Percentiles rank a stretch among this genome's conserved stretches.
These are phyloP conservation scores for Nitzschia putrida DNA, from an alignment of 108 stramenopile genomes.

Conservation along the genomic window DNA sequence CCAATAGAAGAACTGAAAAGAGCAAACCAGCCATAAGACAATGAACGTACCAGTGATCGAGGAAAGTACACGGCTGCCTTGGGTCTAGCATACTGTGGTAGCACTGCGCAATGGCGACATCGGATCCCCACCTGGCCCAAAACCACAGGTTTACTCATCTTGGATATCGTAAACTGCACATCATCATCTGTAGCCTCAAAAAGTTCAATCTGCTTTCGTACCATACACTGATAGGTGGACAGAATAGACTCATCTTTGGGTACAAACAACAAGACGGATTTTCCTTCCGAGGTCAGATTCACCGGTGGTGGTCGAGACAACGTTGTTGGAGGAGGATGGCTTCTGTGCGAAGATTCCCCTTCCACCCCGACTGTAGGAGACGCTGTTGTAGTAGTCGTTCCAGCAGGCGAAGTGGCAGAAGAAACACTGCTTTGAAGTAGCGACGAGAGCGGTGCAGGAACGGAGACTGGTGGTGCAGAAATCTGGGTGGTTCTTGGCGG, in stretches of 20 bases:
- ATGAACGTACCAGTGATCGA: conserved; percentile 44
- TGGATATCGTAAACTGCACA: conserved; percentile 23
- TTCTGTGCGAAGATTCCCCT: too few species aligned
- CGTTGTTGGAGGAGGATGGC: too few species aligned
- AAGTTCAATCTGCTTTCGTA: conserved; percentile 42
- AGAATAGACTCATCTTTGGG: conserved; percentile 25
- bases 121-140: conserved; percentile 73
- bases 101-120: conserved; percentile 69
- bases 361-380: too few species aligned
- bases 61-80: conserved; percentile 77
- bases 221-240: conserved; percentile 31
- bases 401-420: too few species aligned
- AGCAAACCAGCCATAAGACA: too few species aligned
- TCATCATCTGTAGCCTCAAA: conserved; percentile 38
- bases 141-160: conserved; percentile 43
- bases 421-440: too few species aligned
- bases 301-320: too few species aligned
- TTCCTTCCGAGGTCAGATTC: too few species aligned
- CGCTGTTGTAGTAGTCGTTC: too few species aligned
- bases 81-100: conserved; percentile 54
- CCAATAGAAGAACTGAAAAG: neutral
- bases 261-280: neutral
- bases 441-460: too few species aligned
- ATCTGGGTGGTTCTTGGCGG: too few species aligned
- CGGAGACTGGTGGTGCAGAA: too few species aligned